Percentiles rank a stretch among this genome's conserved stretches.
These are phyloP conservation scores for Nitzschia putrida DNA, from an alignment of 108 stramenopile species.

Conservation along the genomic window DNA sequence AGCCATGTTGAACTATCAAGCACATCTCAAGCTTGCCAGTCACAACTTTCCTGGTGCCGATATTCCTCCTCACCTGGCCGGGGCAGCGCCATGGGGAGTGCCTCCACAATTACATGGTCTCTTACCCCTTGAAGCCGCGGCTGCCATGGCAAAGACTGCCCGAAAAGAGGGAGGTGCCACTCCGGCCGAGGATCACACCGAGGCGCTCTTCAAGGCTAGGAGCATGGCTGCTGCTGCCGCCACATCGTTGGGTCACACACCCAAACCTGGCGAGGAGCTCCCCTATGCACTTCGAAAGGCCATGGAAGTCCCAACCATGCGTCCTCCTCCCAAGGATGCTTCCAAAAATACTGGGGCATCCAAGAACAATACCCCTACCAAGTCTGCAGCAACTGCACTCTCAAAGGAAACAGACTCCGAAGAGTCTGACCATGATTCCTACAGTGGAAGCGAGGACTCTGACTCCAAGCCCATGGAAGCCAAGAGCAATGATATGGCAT, in stretches of 20 bases:
- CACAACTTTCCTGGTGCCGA: neutral
- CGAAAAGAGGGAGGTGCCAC: neutral
- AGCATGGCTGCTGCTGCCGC: neutral
- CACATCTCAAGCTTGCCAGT: conserved; percentile 2
- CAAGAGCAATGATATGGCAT: neutral
- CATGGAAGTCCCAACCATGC: neutral
- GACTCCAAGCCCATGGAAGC: neutral
- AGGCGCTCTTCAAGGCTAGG: neutral
- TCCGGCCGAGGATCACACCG: neutral
- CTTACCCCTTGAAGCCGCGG: neutral
- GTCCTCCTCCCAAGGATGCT: neutral
- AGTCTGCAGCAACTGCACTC: neutral
- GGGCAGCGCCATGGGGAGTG: neutral
- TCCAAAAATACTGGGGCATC: neutral
- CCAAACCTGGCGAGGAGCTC: neutral
- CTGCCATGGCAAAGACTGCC: neutral
- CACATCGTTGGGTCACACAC: neutral
- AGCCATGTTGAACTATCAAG: neutral
- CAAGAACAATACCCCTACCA: neutral
- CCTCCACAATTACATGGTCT: neutral
- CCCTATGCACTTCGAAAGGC: neutral
- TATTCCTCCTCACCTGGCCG: neutral
- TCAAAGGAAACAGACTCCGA: neutral
- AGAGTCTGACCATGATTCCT: neutral
- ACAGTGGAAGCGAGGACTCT: neutral